Conservation (phyloP, 2,329 filamentous ascomycete genomes). For the Pseudopithomyces chartarum region DNA sequence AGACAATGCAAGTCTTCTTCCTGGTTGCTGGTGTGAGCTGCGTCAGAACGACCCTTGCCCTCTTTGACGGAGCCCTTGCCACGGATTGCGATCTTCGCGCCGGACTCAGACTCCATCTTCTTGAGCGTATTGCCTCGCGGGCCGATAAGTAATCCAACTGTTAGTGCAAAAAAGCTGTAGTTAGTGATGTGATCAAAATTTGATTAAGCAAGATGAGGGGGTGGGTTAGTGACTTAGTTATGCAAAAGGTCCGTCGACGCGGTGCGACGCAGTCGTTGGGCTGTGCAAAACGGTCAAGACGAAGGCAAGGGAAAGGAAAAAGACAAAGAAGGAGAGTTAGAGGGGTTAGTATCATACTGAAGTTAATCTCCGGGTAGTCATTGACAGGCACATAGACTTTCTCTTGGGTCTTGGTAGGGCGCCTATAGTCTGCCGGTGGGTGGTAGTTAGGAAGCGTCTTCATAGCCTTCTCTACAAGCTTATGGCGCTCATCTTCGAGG, state of each 20-base stretch:
- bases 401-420: slow-evolving; percentile 99
- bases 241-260: slow-evolving; percentile 43
- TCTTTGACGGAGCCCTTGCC: slow-evolving; percentile 99
- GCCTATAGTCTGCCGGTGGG: slow-evolving; percentile 96
- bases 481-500: slow-evolving; percentile 98
- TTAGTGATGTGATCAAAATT: slow-evolving; percentile 71
- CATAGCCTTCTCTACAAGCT: slow-evolving; percentile 98
- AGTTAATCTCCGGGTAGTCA: slow-evolving; percentile 99
- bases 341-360: slow-evolving; percentile 99
- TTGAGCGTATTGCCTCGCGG: slow-evolving; percentile 99
- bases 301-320: slow-evolving; percentile 51
- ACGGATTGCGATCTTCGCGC: slow-evolving; percentile 98
- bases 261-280: slow-evolving; percentile 29
- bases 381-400: slow-evolving; percentile 99
- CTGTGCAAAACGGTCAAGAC: slow-evolving; percentile 52
- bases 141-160: slow-evolving; percentile 99
- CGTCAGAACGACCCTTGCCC: slow-evolving; percentile 98
- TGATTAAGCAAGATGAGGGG: slow-evolving; percentile 27
- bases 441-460: slow-evolving; percentile 99
- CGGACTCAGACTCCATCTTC: slow-evolving; percentile 98
- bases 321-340: slow-evolving; percentile 48
- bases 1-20: slow-evolving; percentile 98
- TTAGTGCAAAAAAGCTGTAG: slow-evolving; percentile 78
- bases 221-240: slow-evolving; percentile 49
- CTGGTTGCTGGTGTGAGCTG: slow-evolving; percentile 99